phyloP scores from a whole-genome alignment of 2,329 filamentous ascomycete species.

The Claviceps arundinis region DNA sequence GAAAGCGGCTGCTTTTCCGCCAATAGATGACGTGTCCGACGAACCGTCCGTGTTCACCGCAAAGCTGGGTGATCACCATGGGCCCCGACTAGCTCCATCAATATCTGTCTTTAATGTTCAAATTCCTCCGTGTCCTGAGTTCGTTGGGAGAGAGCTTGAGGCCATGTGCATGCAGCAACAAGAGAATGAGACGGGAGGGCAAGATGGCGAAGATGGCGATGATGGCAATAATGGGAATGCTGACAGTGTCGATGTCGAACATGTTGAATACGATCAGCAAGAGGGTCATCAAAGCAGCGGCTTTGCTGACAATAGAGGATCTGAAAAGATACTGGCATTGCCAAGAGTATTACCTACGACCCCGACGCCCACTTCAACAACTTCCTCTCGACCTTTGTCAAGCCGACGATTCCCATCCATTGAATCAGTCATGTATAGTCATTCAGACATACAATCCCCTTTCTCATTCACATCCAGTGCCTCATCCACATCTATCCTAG shows the following conservation, averaged over 20 bases:
- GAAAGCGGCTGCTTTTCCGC: not conserved
- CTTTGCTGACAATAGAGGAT: not conserved
- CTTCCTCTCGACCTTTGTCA: not conserved
- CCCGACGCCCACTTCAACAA: not conserved
- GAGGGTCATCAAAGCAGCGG: not conserved
- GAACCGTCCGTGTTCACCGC: not conserved
- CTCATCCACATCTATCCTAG: too few species aligned
- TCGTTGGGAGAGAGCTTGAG: not conserved
- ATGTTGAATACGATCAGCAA: not conserved
- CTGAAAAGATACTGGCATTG: not conserved
- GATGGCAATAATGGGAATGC: not conserved
- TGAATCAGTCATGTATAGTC: not conserved
- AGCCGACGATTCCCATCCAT: not conserved
- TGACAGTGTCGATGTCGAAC: not conserved
- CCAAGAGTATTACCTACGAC: not conserved
- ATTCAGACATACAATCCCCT: not conserved
- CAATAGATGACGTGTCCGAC: too few species aligned
- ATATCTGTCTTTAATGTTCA: not conserved
- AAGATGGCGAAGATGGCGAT: not conserved
- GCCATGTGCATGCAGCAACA: not conserved
- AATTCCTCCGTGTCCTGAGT: not conserved
- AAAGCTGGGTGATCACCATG: slow-evolving; percentile 1
- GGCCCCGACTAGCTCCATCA: not conserved
- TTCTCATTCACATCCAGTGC: too few species aligned
- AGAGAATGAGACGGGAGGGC: not conserved